Base-by-base conservation (phyloP, 2,329 filamentous ascomycete genomes). In the Hypocrella siamensis region DNA sequence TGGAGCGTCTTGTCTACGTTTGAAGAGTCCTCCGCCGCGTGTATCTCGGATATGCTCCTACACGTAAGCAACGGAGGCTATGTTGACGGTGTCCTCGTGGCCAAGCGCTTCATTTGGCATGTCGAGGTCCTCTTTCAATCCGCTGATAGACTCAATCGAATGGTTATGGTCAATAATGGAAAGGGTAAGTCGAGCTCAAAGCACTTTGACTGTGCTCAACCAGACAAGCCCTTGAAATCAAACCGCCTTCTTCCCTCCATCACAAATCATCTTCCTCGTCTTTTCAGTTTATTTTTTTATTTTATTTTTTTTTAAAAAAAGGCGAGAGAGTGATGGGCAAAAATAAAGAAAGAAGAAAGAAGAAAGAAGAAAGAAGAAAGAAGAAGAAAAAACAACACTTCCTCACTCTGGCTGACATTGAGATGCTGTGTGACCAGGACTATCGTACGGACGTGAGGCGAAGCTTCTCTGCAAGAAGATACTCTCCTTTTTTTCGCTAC, bases 391-490 rank as follows among this genome's bases (percentile, higher is more conserved):
- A 19, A 17, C n/a, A 4, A 3, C 2, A 19, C 18, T 6, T 19
- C 11, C 15, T 7, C 10, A 3, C 14, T 17, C 15, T 15, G 14
- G 14, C 28, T 24, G 15, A 5, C 29, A 15, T 7, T 16, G 31
- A 25, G 25, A 15, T 19, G 17, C n/a, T 26, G 4, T 26, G 4
- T 26, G 25, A 10, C 5, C 15, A 81, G 85, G 81, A 39, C 67
- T 98, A 38, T 83, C 85, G 8, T 98, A 96, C 51, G 80, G 81
- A 14, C 76, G 90, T 46, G 90, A 98, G 60, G 82, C 90, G n/a
- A 98, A 98, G 57, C 67, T 98, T 31, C 71, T 98, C n/a, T 98
- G 90, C 65, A 98, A 98, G 58, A 98, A 98, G 57, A 93, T 98
- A 33, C 90, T 98, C 5, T 83, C 88, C 17, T 98, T 98, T 63